Conservation (phyloP, 352 stramenopile genomes). For the Phytophthora agathidicida region DNA sequence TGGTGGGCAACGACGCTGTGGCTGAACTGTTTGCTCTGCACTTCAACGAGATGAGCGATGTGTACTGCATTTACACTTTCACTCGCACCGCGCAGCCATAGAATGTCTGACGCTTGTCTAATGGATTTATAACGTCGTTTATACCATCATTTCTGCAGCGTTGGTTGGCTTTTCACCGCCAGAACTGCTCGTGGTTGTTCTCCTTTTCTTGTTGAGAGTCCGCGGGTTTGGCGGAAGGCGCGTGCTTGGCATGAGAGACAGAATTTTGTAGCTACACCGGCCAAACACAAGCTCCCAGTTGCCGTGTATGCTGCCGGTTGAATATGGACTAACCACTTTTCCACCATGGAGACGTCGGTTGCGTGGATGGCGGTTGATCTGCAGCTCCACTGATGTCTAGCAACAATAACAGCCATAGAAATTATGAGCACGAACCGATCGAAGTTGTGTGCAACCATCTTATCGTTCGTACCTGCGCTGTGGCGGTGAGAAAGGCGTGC, state of each 20-base stretch:
- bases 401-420: conserved; percentile 8
- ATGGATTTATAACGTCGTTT: conserved; percentile 25
- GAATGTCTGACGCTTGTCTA: conserved; percentile 20
- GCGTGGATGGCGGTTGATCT: conserved; percentile 74
- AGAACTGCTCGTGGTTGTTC: not conserved
- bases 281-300: conserved; percentile 88
- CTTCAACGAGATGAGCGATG: conserved; percentile 92
- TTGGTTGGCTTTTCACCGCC: not conserved
- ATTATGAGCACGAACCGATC: conserved; percentile 3
- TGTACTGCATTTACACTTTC: conserved; percentile 90
- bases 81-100: conserved; percentile 41
- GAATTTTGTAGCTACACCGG: conserved; percentile 58
- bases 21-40: conserved; percentile 84
- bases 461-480: conserved; percentile 80
- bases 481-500: conserved; percentile 77
- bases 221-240: conserved; percentile 31
- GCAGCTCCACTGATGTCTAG: conserved; percentile 81
- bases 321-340: conserved; percentile 68
- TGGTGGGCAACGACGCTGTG: conserved; percentile 67
- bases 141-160: conserved; percentile 17
- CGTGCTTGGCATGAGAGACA: conserved; percentile 67
- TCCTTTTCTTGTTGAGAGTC: conserved; percentile 23
- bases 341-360: conserved; percentile 56
- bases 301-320: conserved; percentile 57
- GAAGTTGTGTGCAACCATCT: too few species aligned